These are phyloP conservation scores for Mortierella sp. DNA, from an alignment of 371 early-diverging fungal species.

Conservation along the genomic window DNA sequence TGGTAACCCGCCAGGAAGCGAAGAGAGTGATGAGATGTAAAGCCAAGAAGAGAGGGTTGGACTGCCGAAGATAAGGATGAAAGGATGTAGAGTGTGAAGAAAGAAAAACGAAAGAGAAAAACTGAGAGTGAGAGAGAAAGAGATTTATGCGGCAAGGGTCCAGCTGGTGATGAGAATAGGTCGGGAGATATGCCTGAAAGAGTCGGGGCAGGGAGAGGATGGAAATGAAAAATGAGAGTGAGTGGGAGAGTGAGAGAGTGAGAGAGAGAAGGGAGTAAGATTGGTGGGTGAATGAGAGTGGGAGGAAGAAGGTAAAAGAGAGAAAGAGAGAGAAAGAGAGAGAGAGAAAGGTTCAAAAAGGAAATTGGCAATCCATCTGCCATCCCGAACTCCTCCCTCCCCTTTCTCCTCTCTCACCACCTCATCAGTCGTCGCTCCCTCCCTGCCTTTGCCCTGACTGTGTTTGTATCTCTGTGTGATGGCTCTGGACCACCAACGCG, in stretches of 20 bases:
- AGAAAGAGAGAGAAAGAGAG: not conserved
- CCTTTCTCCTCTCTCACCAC: not conserved
- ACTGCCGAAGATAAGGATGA: not conserved
- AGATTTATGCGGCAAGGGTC: too few relatives aligned
- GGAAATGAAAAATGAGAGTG: not conserved
- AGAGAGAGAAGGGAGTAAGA: not conserved
- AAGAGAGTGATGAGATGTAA: too few relatives aligned
- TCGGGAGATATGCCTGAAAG: too few relatives aligned
- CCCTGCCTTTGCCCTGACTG: too few relatives aligned
- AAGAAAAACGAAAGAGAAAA: not conserved
- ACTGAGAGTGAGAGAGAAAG: too few relatives aligned
- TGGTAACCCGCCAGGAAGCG: too few relatives aligned
- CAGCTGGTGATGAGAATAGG: too few relatives aligned
- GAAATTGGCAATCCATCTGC: not conserved
- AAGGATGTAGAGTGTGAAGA: not conserved
- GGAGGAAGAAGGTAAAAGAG: not conserved
- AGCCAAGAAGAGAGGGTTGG: too few relatives aligned
- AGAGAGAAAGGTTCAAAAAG: not conserved
- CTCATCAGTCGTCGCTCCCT: not conserved
- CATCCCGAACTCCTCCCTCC: not conserved
- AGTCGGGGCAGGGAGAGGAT: not conserved
- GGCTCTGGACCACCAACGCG: not conserved
- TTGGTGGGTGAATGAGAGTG: not conserved
- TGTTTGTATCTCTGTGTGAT: not conserved
- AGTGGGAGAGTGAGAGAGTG: not conserved